Percentiles rank a stretch among this genome's conserved stretches.
These are phyloP conservation scores for Phytopythium montanum DNA, from an alignment of 352 stramenopile genomes.

Conservation along the genomic window DNA sequence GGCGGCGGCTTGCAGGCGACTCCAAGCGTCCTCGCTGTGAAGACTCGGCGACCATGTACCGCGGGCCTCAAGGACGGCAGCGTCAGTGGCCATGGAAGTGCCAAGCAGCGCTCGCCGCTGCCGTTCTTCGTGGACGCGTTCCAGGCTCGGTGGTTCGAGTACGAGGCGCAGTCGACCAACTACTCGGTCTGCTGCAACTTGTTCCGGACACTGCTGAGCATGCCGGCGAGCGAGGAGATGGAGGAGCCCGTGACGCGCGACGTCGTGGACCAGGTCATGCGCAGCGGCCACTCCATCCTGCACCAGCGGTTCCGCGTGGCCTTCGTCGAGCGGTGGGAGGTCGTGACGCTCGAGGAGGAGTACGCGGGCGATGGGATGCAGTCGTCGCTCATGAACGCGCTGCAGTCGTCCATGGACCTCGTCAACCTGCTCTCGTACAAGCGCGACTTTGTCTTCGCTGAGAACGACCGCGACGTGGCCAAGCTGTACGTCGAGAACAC, in stretches of 20 bases:
- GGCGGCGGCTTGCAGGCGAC: neutral
- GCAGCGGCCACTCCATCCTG: constrained; percentile 55
- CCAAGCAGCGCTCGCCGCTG: constrained; percentile 29
- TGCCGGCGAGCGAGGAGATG: constrained; percentile 37
- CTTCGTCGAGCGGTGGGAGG: constrained; percentile 75
- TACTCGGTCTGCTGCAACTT: constrained; percentile 49
- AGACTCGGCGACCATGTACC: neutral
- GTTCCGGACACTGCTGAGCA: constrained; percentile 38
- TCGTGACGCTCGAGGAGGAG: constrained; percentile 50
- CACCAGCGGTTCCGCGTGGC: constrained; percentile 73
- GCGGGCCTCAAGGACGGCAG: neutral
- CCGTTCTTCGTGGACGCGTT: constrained; percentile 43
- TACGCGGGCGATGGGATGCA: constrained; percentile 42
- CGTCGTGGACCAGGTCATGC: constrained; percentile 47
- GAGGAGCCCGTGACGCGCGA: constrained; percentile 50
- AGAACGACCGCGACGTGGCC: constrained; percentile 61
- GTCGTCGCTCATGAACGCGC: constrained; percentile 32
- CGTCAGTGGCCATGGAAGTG: neutral
- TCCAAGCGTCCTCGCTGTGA: neutral
- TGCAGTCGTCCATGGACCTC: constrained; percentile 80
- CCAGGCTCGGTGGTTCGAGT: constrained; percentile 43
- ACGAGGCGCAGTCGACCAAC: constrained; percentile 51
- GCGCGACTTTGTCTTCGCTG: constrained; percentile 78
- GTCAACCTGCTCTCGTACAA: constrained; percentile 86
- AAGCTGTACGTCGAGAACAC: constrained; percentile 80